Evolutionary conservation across 305 asterid species (phyloP), one percentile per base, ranked within the genome.

Genomic region (Fraxinus baroniana): DNA sequence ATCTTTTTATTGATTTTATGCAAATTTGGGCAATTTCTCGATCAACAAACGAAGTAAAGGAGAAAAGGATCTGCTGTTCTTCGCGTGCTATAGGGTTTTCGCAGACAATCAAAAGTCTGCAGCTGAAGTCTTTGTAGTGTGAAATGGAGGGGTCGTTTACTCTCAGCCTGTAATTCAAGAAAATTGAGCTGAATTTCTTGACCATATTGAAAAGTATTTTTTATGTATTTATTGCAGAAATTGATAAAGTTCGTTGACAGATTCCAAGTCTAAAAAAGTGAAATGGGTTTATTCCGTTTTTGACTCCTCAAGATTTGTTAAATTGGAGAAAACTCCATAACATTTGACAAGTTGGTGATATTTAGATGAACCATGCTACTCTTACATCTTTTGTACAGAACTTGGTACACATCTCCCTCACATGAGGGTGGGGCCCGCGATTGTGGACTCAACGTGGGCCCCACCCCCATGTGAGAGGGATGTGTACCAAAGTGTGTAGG

Each of bases 181-280:
- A 87, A 86, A 82, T 74, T 36, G 90, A 84, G 18, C 37, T 89
- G 84, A 87, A 78, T 85, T 15, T 49, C 60, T 49, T 49, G 60
- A 49, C 60, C 60, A 55, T 49, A 15, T 3, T 44, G 55, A 12
- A 44, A 44, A 44, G 55, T 12, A 44, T 1, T 12, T 44, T 12
- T 44, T 44, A 12, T 12, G 55, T 12, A 15, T 80, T 81, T 18
- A 82, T 70, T 82, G 62, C 37, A 80, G 33, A 81, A 81, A 80
- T 81, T 80, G 78, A 80, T 81, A 77, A 77, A 73, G 84, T 66
- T 28, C 79, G 89, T 85, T 88, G 89, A 88, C 89, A 26, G 32
- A 57, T 88, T 88, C 86, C 9, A 15, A n/a, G 22, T n/a, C 24
- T 55, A 17, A 17, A 82, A 17, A 17, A 80, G 77, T 62, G 35